These are phyloP conservation scores for Hyphopichia wangnamkhiaoensis DNA, from an alignment of 1,139 yeast genomes.

Conservation along the genomic window DNA sequence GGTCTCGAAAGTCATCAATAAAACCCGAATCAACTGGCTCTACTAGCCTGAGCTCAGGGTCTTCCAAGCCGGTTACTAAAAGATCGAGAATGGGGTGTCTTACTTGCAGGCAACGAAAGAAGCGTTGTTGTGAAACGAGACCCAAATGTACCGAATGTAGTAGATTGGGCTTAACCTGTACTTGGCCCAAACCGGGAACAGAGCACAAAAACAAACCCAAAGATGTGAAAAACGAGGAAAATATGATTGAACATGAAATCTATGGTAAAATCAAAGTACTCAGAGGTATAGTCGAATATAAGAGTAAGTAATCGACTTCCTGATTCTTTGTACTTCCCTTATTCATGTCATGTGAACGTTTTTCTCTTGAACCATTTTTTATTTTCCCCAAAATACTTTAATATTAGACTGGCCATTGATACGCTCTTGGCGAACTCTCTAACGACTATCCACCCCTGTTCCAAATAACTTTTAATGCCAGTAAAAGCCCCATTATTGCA, in stretches of 20 bases:
- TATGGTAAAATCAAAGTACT: constrained; percentile 62
- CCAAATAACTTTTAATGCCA: no score
- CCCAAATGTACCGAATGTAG: constrained; percentile 47
- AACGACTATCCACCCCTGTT: no score
- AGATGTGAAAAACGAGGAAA: constrained; percentile 49
- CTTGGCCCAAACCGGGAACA: constrained; percentile 54
- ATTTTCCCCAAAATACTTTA: neutral
- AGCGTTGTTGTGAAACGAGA: constrained; percentile 45
- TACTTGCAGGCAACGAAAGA: constrained; percentile 48
- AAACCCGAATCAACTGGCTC: no score
- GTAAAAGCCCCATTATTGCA: no score
- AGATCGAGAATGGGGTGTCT: constrained; percentile 49
- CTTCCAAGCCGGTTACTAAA: constrained; percentile 26
- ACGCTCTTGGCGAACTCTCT: no score
- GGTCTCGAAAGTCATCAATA: constrained; percentile 1
- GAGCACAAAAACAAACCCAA: constrained; percentile 51
- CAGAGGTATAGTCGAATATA: constrained; percentile 59
- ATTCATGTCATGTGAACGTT: neutral
- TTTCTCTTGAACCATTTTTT: neutral
- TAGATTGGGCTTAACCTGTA: constrained; percentile 42
- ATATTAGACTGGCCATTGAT: no score
- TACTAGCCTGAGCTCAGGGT: no score
- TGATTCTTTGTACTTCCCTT: neutral
- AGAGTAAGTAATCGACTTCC: constrained; percentile 14
- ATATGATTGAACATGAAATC: constrained; percentile 49